Conservation (phyloP, 2,329 filamentous ascomycete genomes). For the Lasiodiplodia gonubiensis region DNA sequence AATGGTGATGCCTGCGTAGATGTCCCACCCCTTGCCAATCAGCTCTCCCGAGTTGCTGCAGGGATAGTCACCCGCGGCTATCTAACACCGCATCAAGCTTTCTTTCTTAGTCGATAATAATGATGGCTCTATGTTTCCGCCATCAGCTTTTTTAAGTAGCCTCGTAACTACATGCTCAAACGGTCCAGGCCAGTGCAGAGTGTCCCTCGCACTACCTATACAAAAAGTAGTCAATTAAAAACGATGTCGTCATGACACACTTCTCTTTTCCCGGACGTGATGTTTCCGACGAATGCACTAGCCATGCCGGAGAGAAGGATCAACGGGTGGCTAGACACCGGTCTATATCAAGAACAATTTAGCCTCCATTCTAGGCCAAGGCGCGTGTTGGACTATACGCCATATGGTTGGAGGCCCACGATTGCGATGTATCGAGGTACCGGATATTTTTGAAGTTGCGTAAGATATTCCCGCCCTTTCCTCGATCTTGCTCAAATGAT, state of each 20-base stretch:
- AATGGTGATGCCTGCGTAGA: background rate
- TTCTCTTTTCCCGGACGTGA: background rate
- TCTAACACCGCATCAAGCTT: background rate
- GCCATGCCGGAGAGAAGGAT: background rate
- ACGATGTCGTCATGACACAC: background rate
- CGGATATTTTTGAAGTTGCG: background rate
- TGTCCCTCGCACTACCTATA: too few species aligned
- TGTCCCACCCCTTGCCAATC: conserved; percentile 2
- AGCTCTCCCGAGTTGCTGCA: background rate
- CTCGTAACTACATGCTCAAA: background rate
- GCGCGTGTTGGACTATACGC: background rate
- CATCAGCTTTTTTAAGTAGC: background rate
- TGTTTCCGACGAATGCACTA: background rate
- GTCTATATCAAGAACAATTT: background rate
- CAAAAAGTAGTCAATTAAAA: background rate
- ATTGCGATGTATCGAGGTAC: background rate
- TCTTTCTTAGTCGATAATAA: background rate
- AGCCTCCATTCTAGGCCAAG: background rate
- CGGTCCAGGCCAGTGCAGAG: too few species aligned
- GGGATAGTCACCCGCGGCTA: background rate
- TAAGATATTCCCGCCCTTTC: background rate
- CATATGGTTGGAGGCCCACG: background rate
- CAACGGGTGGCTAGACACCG: conserved; percentile 5
- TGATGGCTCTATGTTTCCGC: too few species aligned
- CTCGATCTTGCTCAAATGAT: too few species aligned